These are phyloP conservation scores for Tripterygium wilfordii DNA, from an alignment of 177 flowering plant genomes.

Conservation along the genomic window DNA sequence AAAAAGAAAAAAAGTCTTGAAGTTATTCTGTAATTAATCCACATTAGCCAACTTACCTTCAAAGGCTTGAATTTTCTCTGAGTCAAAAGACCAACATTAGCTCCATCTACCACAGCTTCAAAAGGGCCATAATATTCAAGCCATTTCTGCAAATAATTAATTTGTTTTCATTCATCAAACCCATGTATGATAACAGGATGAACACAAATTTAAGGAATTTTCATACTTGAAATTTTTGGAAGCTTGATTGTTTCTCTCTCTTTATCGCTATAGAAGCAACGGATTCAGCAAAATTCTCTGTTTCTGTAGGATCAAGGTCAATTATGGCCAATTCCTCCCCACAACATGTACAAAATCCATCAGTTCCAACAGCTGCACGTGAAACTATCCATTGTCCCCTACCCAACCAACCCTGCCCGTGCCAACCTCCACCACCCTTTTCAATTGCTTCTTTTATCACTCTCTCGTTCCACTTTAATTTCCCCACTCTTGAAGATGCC, in stretches of 20 bases:
- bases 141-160: conserved; percentile 67
- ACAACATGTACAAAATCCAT: conserved; percentile 69
- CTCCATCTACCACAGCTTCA: conserved; percentile 89
- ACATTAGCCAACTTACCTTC: conserved; percentile 42
- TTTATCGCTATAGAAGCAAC: conserved; percentile 69
- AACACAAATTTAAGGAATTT: conserved; percentile 6
- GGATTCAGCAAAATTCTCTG: conserved; percentile 80
- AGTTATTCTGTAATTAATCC: background rate
- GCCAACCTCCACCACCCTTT: conserved; percentile 92
- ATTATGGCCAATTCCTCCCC: conserved; percentile 63
- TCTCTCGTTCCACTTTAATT: conserved; percentile 48
- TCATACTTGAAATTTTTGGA: conserved; percentile 81
- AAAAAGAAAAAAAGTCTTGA: background rate
- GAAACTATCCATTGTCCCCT: conserved; percentile 63
- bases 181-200: conserved; percentile 1
- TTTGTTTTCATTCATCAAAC: background rate
- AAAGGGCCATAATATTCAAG: conserved; percentile 85
- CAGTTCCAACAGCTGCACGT: conserved; percentile 42
- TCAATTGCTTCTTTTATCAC: conserved; percentile 41
- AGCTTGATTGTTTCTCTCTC: conserved; percentile 62
- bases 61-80: conserved; percentile 53
- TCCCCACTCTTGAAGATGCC: conserved; percentile 62
- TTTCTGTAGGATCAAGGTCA: conserved; percentile 81
- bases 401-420: conserved; percentile 90
- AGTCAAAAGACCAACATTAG: conserved; percentile 75